phyloP scores from a whole-genome alignment of 2,329 filamentous ascomycete genomes.

The Fusarium newnesense region DNA sequence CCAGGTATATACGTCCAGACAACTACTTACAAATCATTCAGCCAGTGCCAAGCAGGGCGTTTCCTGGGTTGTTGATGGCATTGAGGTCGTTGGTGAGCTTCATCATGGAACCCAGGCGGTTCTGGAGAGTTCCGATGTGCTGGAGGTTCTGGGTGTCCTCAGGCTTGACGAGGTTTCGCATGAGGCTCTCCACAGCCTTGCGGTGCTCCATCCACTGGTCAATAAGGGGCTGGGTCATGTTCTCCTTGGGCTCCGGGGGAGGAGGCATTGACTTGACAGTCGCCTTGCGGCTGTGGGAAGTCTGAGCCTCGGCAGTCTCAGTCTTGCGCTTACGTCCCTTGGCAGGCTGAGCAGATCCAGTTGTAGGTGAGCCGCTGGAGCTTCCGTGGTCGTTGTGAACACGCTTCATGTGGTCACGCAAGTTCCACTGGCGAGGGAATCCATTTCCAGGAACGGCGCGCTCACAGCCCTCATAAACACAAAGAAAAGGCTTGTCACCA shows the following conservation, averaged over 20 bases:
- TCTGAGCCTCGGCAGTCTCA: conserved; percentile 56
- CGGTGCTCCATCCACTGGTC: conserved; percentile 72
- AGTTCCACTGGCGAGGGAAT: conserved; percentile 95
- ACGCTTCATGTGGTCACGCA: conserved; percentile 96
- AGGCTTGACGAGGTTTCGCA: conserved; percentile 60
- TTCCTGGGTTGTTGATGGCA: conserved; percentile 37
- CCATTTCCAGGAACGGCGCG: conserved; percentile 84
- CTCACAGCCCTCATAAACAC: conserved; percentile 88
- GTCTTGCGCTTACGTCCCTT: conserved; percentile 70
- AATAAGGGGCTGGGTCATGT: conserved; percentile 54
- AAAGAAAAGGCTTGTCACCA: conserved; percentile 90
- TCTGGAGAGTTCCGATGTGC: conserved; percentile 62
- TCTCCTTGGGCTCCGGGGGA: conserved; percentile 47
- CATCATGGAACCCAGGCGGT: conserved; percentile 61
- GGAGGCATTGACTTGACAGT: conserved; percentile 54
- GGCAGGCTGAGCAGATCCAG: conserved; percentile 46
- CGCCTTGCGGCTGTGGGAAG: conserved; percentile 60
- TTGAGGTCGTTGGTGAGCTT: conserved; percentile 56
- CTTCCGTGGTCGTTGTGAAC: conserved; percentile 77
- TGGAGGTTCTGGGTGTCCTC: conserved; percentile 64
- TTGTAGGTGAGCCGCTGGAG: conserved; percentile 54
- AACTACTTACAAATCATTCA: conserved; percentile 44
- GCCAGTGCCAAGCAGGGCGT: conserved; percentile 45
- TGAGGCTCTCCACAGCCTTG: conserved; percentile 69
- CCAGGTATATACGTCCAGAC: neutral